Percentiles rank a stretch among this genome's conserved stretches.
These are phyloP conservation scores for Elsinoe arachidis DNA, from an alignment of 2,329 filamentous ascomycete genomes.

Conservation along the genomic window DNA sequence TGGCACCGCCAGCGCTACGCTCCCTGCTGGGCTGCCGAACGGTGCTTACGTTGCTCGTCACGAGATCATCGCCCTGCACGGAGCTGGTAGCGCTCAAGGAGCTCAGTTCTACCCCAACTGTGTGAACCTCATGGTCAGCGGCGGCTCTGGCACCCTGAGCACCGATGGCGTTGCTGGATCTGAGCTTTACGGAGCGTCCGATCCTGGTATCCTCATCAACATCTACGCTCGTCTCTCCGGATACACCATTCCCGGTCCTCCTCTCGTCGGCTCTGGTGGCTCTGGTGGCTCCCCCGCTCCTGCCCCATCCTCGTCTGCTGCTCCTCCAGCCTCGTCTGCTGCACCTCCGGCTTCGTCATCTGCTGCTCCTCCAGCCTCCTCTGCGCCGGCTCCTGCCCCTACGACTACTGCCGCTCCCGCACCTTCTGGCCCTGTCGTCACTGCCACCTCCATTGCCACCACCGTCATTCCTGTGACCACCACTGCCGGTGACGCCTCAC, in stretches of 20 bases:
- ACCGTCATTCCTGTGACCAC: constrained; percentile 16
- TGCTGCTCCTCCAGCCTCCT: too few relatives aligned
- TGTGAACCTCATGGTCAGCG: constrained; percentile 53
- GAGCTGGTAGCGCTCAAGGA: constrained; percentile 35
- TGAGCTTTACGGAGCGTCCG: constrained; percentile 47
- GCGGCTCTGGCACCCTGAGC: constrained; percentile 39
- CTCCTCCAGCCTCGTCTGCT: background rate
- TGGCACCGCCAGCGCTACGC: constrained; percentile 41
- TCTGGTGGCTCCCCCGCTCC: constrained; percentile 11
- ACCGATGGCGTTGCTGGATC: constrained; percentile 44
- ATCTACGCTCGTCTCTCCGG: constrained; percentile 44
- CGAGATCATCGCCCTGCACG: constrained; percentile 54
- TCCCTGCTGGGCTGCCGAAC: constrained; percentile 44
- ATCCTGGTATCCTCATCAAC: constrained; percentile 52
- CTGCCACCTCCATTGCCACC: constrained; percentile 15
- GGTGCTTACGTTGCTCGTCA: constrained; percentile 56
- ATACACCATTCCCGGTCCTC: constrained; percentile 48
- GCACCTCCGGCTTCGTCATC: background rate
- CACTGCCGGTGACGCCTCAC: constrained; percentile 6
- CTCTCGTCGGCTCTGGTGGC: constrained; percentile 19
- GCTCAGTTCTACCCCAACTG: constrained; percentile 42
- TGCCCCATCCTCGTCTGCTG: constrained; percentile 10
- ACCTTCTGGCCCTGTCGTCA: background rate
- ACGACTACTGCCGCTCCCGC: constrained; percentile 10
- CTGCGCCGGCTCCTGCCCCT: constrained; percentile 6